These are phyloP conservation scores for Galerina marginata DNA, from an alignment of 768 basidiomycete species.

Conservation along the genomic window DNA sequence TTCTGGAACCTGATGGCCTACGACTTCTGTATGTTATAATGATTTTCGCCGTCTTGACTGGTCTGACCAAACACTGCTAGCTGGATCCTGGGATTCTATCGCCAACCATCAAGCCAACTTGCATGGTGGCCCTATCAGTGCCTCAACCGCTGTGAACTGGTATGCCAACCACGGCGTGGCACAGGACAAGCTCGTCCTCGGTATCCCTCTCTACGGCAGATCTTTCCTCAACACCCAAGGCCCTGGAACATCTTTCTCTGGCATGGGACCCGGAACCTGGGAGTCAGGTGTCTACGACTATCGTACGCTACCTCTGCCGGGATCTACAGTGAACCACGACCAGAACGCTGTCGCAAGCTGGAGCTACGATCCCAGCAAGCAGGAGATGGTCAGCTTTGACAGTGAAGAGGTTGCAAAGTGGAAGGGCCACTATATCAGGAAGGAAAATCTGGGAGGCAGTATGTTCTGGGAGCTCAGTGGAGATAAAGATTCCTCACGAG, in stretches of 20 bases:
- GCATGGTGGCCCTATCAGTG: slow-evolving; percentile 68
- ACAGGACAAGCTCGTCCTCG: slow-evolving; percentile 83
- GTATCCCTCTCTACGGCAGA: slow-evolving; percentile 93
- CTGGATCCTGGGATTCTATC: slow-evolving; percentile 75
- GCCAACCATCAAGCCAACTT: slow-evolving; percentile 90
- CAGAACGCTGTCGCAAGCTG: slow-evolving; percentile 76
- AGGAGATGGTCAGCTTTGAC: slow-evolving; percentile 88
- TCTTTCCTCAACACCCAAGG: slow-evolving; percentile 88
- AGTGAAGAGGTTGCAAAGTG: slow-evolving; percentile 65
- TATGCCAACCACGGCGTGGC: slow-evolving; percentile 76
- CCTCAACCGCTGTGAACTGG: slow-evolving; percentile 67
- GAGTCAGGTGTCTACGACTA: slow-evolving; percentile 94
- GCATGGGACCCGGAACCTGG: slow-evolving; percentile 89
- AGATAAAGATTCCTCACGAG: slow-evolving; percentile 73
- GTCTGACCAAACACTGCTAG: slow-evolving; percentile 36
- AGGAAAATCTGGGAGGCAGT: slow-evolving; percentile 81
- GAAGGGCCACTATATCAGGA: slow-evolving; percentile 84
- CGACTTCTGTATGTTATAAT: slow-evolving; percentile 65
- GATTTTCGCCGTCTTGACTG: not conserved
- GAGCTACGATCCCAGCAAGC: slow-evolving; percentile 74
- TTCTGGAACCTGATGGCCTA: slow-evolving; percentile 99
- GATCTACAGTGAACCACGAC: slow-evolving; percentile 70
- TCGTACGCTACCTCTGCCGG: slow-evolving; percentile 82
- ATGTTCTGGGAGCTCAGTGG: slow-evolving; percentile 97
- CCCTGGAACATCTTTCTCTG: slow-evolving; percentile 78